These are phyloP conservation scores for Leptodermis oblonga DNA, from an alignment of 257 asterid genomes.

Conservation along the genomic window DNA sequence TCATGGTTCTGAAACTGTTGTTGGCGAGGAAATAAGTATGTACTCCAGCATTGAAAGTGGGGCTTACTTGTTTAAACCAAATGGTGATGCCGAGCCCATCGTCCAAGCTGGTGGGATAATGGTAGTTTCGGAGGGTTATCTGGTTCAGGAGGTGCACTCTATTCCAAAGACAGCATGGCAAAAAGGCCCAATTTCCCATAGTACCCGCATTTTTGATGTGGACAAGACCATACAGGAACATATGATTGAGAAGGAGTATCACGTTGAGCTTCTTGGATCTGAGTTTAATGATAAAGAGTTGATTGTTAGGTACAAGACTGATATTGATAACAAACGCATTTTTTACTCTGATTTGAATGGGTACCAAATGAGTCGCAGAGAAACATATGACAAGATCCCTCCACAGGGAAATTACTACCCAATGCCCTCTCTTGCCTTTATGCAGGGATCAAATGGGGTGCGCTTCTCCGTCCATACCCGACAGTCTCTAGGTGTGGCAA, in stretches of 20 bases:
- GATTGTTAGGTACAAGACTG: slow-evolving; percentile 73
- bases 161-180: slow-evolving; percentile 68
- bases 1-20: slow-evolving; percentile 48
- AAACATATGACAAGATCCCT: slow-evolving; percentile 90
- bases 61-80: slow-evolving; percentile 86
- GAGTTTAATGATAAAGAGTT: slow-evolving; percentile 64
- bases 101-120: slow-evolving; percentile 49
- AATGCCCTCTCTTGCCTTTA: slow-evolving; percentile 88
- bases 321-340: slow-evolving; percentile 57
- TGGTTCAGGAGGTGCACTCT: slow-evolving; percentile 78
- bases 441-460: slow-evolving; percentile 63
- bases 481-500: slow-evolving; percentile 89
- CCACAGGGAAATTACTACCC: slow-evolving; percentile 96
- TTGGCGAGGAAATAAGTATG: slow-evolving; percentile 72
- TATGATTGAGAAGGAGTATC: slow-evolving; percentile 90
- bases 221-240: slow-evolving; percentile 63
- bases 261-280: slow-evolving; percentile 73
- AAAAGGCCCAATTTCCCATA: slow-evolving; percentile 70
- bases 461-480: slow-evolving; percentile 86
- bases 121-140: slow-evolving; percentile 72
- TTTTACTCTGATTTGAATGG: slow-evolving; percentile 91
- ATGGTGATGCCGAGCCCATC: slow-evolving; percentile 76
- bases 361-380: slow-evolving; percentile 91
- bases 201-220: slow-evolving; percentile 70
- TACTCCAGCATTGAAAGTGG: slow-evolving; percentile 89